Evolutionary conservation across 257 asterid genomes (phyloP).

Genomic region (Solanum pennellii): DNA sequence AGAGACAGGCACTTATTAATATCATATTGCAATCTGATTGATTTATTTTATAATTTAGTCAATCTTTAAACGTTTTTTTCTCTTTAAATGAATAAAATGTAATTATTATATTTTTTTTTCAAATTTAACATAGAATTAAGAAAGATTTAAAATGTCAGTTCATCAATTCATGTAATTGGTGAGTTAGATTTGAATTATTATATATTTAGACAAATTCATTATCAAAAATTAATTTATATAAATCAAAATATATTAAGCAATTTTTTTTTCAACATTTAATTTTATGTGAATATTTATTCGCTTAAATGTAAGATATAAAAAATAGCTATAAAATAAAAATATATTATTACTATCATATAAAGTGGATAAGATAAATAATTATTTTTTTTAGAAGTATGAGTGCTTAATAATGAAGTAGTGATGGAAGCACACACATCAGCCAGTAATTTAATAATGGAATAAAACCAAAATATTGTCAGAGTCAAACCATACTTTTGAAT

Average conservation of each 20-base stretch:
- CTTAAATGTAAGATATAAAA: too few relatives aligned
- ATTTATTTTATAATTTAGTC: not conserved
- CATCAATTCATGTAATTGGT: not conserved
- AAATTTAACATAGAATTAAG: not conserved
- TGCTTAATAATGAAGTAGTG: not conserved
- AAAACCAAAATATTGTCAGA: not conserved
- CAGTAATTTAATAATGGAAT: not conserved
- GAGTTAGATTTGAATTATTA: not conserved
- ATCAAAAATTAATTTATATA: not conserved
- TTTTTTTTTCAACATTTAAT: not conserved
- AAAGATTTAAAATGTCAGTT: not conserved
- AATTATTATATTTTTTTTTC: not conserved
- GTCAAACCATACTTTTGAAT: not conserved
- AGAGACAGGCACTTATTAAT: not conserved
- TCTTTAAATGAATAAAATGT: not conserved
- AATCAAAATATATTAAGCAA: not conserved
- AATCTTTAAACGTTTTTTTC: not conserved
- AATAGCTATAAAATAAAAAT: too few relatives aligned
- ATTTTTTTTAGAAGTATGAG: not conserved
- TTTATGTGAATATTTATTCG: not conserved
- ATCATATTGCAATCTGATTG: not conserved
- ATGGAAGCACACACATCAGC: not conserved
- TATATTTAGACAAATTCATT: not conserved
- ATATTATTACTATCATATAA: not conserved
- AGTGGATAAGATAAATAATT: not conserved